These are phyloP conservation scores for Hyphopichia wangnamkhiaoensis DNA, from an alignment of 1,139 yeast genomes.

Conservation along the genomic window DNA sequence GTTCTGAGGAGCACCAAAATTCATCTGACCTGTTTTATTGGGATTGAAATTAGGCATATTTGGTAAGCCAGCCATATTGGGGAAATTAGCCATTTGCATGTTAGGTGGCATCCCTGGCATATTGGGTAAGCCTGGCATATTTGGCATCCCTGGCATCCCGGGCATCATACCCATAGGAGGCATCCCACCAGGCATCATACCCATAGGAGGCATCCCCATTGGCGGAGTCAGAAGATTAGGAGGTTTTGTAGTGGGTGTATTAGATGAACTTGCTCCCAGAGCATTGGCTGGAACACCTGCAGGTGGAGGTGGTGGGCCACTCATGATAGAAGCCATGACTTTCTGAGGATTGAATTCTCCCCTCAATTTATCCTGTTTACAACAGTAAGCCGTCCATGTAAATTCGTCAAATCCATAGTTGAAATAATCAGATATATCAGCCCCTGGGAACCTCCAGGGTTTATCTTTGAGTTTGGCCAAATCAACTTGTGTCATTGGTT, in stretches of 20 bases:
- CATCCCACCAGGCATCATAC: conserved; percentile 23
- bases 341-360: conserved; percentile 73
- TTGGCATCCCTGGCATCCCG: conserved; percentile 23
- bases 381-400: conserved; percentile 92
- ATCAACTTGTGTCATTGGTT: conserved; percentile 81
- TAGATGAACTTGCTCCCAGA: conserved; percentile 4
- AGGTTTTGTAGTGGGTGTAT: conserved; percentile 9
- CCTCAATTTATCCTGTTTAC: conserved; percentile 80
- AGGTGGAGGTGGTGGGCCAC: conserved; percentile 13
- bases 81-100: conserved; percentile 13
- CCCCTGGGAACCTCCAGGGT: conserved; percentile 98
- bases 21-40: conserved; percentile 1
- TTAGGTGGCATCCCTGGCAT: conserved; percentile 24
- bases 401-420: conserved; percentile 96
- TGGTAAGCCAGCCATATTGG: conserved; percentile 15
- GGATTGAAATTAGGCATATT: conserved; percentile 6
- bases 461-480: conserved; percentile 83
- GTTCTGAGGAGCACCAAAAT: background rate
- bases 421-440: conserved; percentile 90
- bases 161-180: conserved; percentile 24
- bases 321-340: conserved; percentile 46
- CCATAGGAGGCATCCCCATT: conserved; percentile 23
- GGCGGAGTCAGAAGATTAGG: conserved; percentile 21
- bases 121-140: conserved; percentile 22
- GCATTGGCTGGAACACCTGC: background rate